Conservation (phyloP, 75 land plant species). For the Selaginella tamariscina region DNA sequence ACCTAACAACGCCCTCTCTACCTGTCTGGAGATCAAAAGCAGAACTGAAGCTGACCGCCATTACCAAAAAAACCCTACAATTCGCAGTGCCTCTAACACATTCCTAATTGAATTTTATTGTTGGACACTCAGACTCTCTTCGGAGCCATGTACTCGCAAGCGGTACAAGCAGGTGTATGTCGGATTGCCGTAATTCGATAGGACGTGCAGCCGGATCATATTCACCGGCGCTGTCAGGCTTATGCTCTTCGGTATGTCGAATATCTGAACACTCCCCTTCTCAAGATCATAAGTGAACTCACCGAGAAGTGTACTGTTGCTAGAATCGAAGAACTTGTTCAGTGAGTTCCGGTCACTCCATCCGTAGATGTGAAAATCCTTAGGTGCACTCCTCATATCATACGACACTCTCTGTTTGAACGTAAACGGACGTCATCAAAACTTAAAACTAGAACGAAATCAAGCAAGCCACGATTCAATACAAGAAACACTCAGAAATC, state of each 20-base stretch:
- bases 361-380: slow-evolving; percentile 53
- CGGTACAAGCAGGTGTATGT: slow-evolving; percentile 88
- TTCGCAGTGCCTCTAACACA: background rate
- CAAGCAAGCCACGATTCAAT: background rate
- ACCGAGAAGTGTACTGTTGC: slow-evolving; percentile 34
- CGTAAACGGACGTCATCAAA: no score
- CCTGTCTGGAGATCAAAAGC: background rate
- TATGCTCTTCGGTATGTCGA: slow-evolving; percentile 22
- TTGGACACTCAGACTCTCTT: slow-evolving; percentile 5
- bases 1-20: background rate
- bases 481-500: background rate
- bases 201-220: slow-evolving; percentile 61
- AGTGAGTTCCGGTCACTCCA: slow-evolving; percentile 41
- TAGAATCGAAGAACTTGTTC: slow-evolving; percentile 11
- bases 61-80: background rate
- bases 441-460: no score
- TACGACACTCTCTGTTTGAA: slow-evolving; percentile 85
- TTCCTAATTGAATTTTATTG: background rate
- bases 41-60: background rate
- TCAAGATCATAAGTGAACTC: slow-evolving; percentile 75
- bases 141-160: slow-evolving; percentile 81
- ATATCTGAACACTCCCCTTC: slow-evolving; percentile 63
- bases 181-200: slow-evolving; percentile 77
- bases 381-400: slow-evolving; percentile 80
- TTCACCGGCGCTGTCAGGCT: slow-evolving; percentile 31